Evolutionary conservation across 768 basidiomycete species (phyloP), one percentile per base, ranked within the genome.

Genomic region (Russula sp.): DNA sequence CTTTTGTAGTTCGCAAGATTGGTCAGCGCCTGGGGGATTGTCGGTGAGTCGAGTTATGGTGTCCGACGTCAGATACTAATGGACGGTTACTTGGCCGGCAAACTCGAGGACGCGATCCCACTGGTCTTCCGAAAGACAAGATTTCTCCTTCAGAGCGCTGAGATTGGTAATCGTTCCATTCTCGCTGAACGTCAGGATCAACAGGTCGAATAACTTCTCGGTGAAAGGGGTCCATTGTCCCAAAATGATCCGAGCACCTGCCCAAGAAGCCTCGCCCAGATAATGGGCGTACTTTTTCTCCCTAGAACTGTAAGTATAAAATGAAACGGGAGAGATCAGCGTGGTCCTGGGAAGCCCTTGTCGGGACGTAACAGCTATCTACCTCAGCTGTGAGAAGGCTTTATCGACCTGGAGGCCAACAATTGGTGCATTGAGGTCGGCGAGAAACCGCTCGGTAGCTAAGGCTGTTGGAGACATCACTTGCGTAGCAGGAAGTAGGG

Each of bases 231-330:
- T 89, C 88, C 87, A 91, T 76, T 93, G 90, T 48, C 77, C 86
- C 75, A 90, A 87, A 58, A 92, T 88, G 73, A 94, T 87, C 43
- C 87, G 80, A 53, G 83, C 88, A 34, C 92, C 92, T 0, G 88
- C 88, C 92, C 92, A 94, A 1, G 85, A 83, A 7, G 90, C 91
- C 65, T 82, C 69, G 20, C 78, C 80, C 14, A 91, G 54, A 69
- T 81, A 84, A 72, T 93, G 89, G 2, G 87, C 81, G 68, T 94
- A 94, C 62, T 85, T 80, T 75, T 90, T 87, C 69, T 93, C 91
- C 66, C 79, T 80, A 6, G 81, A 75, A 55, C 90, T 93, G 41
- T 60, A 59, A 22, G n/a, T 43, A 61, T 25, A 22, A 55, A 39
- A 57, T 2, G 11, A 5, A 22, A n/a, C 20, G 5, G 18, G 11